phyloP scores from a whole-genome alignment of 176 grass and related monocot genomes.

The Aegilops longissima region DNA sequence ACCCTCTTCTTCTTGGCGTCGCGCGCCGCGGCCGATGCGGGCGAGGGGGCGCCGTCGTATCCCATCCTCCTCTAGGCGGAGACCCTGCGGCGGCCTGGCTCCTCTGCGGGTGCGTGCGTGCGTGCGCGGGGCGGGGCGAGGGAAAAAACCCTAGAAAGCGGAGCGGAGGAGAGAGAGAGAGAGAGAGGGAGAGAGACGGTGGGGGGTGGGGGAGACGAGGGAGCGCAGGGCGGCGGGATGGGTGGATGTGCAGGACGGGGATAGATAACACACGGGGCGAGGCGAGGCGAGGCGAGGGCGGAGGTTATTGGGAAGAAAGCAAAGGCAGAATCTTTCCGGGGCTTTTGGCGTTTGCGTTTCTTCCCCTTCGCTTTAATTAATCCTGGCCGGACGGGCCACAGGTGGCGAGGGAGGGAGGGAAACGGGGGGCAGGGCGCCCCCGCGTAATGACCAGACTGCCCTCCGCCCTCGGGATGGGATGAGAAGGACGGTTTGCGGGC shows the following conservation, averaged over 20 bases:
- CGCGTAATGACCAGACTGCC: neutral
- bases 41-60: slow-evolving; percentile 44
- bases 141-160: slow-evolving; percentile 55
- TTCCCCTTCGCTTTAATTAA: slow-evolving; percentile 23
- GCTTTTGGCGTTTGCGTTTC: slow-evolving; percentile 14
- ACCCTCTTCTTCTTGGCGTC: slow-evolving; percentile 92
- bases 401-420: neutral
- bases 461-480: neutral
- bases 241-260: slow-evolving; percentile 6
- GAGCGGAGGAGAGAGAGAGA: neutral
- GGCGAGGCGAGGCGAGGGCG: neutral
- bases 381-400: slow-evolving; percentile 1
- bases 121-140: neutral
- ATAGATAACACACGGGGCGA: slow-evolving; percentile 33
- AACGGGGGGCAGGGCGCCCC: neutral
- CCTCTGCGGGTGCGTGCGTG: neutral
- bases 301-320: slow-evolving; percentile 15
- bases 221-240: neutral
- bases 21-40: slow-evolving; percentile 44
- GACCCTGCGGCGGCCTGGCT: neutral
- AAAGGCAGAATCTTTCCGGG: slow-evolving; percentile 24
- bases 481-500: neutral
- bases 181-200: neutral
- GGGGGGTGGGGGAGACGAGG: neutral
- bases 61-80: slow-evolving; percentile 45